Conservation (phyloP, 1,284 basidiomycete genomes). For the Ustilago cynodontis region DNA sequence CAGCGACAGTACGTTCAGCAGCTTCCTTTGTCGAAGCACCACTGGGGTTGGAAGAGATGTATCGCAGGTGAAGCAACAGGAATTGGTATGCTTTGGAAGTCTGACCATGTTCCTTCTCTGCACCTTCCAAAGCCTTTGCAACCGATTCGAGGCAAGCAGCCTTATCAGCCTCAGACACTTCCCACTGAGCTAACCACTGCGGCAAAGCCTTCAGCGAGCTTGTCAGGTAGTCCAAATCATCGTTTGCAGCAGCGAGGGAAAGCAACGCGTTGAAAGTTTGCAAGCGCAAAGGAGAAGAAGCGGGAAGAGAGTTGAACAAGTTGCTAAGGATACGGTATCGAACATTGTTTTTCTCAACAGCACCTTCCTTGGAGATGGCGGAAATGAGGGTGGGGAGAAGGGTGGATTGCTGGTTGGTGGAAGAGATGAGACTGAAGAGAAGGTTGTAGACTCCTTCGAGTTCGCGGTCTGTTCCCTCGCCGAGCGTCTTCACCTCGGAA, state of each 20-base stretch:
- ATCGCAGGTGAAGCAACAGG: constrained; percentile 62
- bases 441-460: constrained; percentile 68
- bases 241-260: constrained; percentile 58
- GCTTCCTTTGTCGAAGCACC: constrained; percentile 25
- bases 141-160: constrained; percentile 54
- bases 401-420: constrained; percentile 13
- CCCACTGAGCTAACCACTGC: constrained; percentile 65
- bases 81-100: constrained; percentile 60
- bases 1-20: constrained; percentile 60
- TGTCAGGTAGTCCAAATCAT: constrained; percentile 65
- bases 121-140: constrained; percentile 54
- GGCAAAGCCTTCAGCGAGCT: constrained; percentile 57
- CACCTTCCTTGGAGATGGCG: constrained; percentile 30
- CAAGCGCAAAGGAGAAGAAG: constrained; percentile 55
- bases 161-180: constrained; percentile 54
- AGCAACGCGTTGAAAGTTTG: constrained; percentile 60
- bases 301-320: constrained; percentile 65
- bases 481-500: constrained; percentile 45
- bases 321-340: constrained; percentile 64
- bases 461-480: constrained; percentile 65
- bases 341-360: constrained; percentile 50
- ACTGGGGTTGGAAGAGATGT: constrained; percentile 48
- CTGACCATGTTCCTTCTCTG: constrained; percentile 57
- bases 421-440: constrained; percentile 55
- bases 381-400: constrained; percentile 45